Conservation (phyloP, 2,329 filamentous ascomycete species). For the Fusarium albosuccineum region DNA sequence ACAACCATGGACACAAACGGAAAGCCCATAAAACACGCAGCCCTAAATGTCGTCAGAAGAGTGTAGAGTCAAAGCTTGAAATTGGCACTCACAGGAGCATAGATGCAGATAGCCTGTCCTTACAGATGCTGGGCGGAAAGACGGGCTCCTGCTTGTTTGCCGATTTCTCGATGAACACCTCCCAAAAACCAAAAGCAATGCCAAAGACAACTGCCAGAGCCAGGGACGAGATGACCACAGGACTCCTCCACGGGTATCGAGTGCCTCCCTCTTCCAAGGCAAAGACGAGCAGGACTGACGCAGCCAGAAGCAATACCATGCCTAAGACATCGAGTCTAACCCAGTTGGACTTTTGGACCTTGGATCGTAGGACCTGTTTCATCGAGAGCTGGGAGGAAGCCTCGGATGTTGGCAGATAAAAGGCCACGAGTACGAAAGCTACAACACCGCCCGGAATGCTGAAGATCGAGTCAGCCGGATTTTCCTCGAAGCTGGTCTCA, state of each 20-base stretch:
- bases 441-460: not conserved
- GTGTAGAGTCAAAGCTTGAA: no score
- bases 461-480: not conserved
- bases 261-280: slow-evolving; percentile 60
- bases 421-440: not conserved
- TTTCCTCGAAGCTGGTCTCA: fast-evolving
- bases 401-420: not conserved
- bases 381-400: not conserved
- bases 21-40: slow-evolving; percentile 25
- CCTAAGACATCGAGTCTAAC: slow-evolving; percentile 35
- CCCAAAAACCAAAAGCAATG: slow-evolving; percentile 24
- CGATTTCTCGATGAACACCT: slow-evolving; percentile 4
- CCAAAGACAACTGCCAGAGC: slow-evolving; percentile 15
- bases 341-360: slow-evolving; percentile 4
- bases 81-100: not conserved
- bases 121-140: slow-evolving; percentile 11
- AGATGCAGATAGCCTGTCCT: not conserved
- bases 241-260: slow-evolving; percentile 57
- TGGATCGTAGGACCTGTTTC: not conserved
- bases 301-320: slow-evolving; percentile 53
- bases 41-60: not conserved
- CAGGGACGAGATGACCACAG: slow-evolving; percentile 51
- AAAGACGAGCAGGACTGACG: slow-evolving; percentile 60
- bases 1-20: slow-evolving; percentile 31
- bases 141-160: slow-evolving; percentile 21